These are phyloP conservation scores for Eremothecium coryli DNA, from an alignment of 1,139 yeast genomes.

Conservation along the genomic window DNA sequence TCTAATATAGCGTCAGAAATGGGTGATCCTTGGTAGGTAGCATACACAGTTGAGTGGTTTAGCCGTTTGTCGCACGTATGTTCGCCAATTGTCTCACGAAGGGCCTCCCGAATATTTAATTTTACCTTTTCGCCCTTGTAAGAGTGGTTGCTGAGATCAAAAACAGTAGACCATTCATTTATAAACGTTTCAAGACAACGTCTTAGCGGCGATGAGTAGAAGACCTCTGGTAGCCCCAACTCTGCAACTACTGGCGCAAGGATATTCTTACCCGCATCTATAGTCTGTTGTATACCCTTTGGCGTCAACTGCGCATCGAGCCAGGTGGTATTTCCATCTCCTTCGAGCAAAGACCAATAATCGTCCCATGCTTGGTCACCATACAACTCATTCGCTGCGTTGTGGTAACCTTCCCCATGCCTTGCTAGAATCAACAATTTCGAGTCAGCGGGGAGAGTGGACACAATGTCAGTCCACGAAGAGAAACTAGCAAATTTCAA, in stretches of 20 bases:
- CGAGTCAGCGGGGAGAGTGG: slow-evolving; percentile 4
- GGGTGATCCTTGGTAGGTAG: slow-evolving; percentile 17
- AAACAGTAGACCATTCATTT: slow-evolving; percentile 50
- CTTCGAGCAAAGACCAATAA: slow-evolving; percentile 47
- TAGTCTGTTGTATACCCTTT: slow-evolving; percentile 46
- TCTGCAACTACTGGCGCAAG: slow-evolving; percentile 37
- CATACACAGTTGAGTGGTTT: slow-evolving; percentile 16
- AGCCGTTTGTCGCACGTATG: slow-evolving; percentile 59
- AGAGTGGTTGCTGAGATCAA: too few species aligned
- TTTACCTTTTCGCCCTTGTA: slow-evolving; percentile 12
- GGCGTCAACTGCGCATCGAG: slow-evolving; percentile 39
- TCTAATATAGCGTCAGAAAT: slow-evolving; percentile 14
- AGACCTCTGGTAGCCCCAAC: slow-evolving; percentile 41
- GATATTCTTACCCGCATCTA: slow-evolving; percentile 36
- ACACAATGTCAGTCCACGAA: slow-evolving; percentile 40
- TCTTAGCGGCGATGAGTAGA: slow-evolving; percentile 57
- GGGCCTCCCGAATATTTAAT: slow-evolving; percentile 38
- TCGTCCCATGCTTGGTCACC: slow-evolving; percentile 50
- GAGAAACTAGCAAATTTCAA: slow-evolving; percentile 37
- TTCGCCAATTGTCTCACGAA: slow-evolving; percentile 60
- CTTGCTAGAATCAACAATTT: slow-evolving; percentile 57
- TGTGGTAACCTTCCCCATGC: slow-evolving; percentile 76
- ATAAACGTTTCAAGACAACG: slow-evolving; percentile 51
- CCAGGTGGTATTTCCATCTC: slow-evolving; percentile 26
- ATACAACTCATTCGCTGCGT: slow-evolving; percentile 48